Evolutionary conservation across 352 stramenopile genomes (phyloP), one percentile per base, ranked within the genome.

Genomic region (Pythium myriotylum): DNA sequence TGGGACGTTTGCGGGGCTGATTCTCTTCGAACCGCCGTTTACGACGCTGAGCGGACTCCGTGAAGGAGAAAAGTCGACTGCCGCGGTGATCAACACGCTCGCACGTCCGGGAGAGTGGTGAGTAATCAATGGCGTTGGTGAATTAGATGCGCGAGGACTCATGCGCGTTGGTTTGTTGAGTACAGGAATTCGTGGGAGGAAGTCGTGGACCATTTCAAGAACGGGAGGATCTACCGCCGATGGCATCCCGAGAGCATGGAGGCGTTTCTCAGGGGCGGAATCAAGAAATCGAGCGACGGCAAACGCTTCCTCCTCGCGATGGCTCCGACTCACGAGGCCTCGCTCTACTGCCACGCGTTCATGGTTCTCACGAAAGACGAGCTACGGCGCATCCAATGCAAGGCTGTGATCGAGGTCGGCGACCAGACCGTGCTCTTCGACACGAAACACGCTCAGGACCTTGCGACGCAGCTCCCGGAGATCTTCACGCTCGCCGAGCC

Each of bases 271-370:
- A 20, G 52, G 13, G 8, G 35, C n/a, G 60, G 60, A n/a, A 26
- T 68, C 22, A 35, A 43, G 22, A 54, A 59, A 19, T 57, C 41
- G n/a, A 12, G 17, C 0, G 46, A 64, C 29, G 54, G 47, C 16
- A 58, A 58, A 19, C 27, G 37, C 23, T 64, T 24, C 20, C 50
- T 42, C 19, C 62, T 70, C 3, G 62, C 42, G 14, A 51, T 54
- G 32, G 20, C 62, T n/a, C 54, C 43, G 4, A 49, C 20, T 2
- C 47, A 57, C 6, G 62, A 70, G 32, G 54, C 54, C 4, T 42
- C 54, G 13, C 35, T 70, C 32, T 70, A 70, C 55, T 68, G 60
- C 47, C 52, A 62, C 53, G 27, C 40, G 2, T 23, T 66, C 33
- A 45, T 59, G 39, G 12, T 19, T 16, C 49, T 35, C 43, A 32